phyloP scores from a whole-genome alignment of 2,329 filamentous ascomycete species.

The Coniochaeta sp. region DNA sequence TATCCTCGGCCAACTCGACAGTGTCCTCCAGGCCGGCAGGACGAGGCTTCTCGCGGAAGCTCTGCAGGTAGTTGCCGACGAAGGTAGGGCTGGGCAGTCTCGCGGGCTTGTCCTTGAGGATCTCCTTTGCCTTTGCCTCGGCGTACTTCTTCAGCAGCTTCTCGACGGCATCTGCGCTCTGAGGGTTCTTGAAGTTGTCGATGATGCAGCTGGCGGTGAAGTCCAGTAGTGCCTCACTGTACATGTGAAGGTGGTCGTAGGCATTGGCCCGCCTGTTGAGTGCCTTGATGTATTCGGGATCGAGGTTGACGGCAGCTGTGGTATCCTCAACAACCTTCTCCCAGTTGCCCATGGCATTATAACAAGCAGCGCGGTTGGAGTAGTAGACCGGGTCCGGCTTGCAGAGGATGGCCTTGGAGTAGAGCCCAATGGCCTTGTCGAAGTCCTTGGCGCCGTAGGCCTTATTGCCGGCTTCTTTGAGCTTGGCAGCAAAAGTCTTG shows the following conservation, averaged over 20 bases:
- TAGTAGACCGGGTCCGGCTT: conserved; percentile 97
- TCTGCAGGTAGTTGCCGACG: conserved; percentile 97
- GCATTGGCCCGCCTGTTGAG: conserved; percentile 94
- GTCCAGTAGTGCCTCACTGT: conserved; percentile 90
- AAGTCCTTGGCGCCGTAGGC: conserved; percentile 94
- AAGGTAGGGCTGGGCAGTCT: conserved; percentile 94
- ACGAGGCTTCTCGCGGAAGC: conserved; percentile 78
- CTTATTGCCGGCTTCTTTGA: conserved; percentile 95
- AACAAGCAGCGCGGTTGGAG: conserved; percentile 96
- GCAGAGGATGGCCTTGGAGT: conserved; percentile 93
- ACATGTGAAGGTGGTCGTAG: conserved; percentile 87
- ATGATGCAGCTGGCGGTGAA: conserved; percentile 99
- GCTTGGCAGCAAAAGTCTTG: conserved; percentile 79
- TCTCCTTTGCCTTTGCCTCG: conserved; percentile 85
- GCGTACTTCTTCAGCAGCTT: conserved; percentile 93
- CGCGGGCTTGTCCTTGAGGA: conserved; percentile 76
- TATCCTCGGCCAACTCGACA: conserved; percentile 68
- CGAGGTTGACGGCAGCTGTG: conserved; percentile 86
- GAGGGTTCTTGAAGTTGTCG: conserved; percentile 90
- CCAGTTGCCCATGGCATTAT: conserved; percentile 89
- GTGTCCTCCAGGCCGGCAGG: conserved; percentile 78
- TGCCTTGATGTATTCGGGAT: conserved; percentile 95
- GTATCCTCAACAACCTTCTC: conserved; percentile 96
- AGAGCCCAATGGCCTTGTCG: conserved; percentile 86
- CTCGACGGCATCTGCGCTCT: conserved; percentile 84